phyloP scores from a whole-genome alignment of 257 asterid species.

The Cynanchum wilfordii region DNA sequence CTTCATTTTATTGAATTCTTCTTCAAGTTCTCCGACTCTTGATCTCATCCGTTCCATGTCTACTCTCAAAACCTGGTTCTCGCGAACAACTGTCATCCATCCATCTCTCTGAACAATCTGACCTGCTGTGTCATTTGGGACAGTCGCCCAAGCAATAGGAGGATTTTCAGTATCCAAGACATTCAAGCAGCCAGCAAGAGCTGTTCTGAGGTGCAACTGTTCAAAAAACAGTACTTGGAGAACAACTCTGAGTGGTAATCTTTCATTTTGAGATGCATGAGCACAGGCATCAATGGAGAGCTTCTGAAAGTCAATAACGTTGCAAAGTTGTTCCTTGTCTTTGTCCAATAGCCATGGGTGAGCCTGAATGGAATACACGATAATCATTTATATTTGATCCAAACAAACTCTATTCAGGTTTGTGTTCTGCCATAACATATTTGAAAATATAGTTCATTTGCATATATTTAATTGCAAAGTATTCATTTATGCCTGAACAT shows the following conservation, averaged over 20 bases:
- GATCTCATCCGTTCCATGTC: constrained; percentile 85
- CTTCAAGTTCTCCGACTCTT: constrained; percentile 80
- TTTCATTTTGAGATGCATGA: constrained; percentile 90
- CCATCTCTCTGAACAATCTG: constrained; percentile 70
- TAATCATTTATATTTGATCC: constrained; percentile 9
- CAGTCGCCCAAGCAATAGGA: constrained; percentile 35
- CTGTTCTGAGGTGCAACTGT: constrained; percentile 82
- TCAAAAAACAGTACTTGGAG: constrained; percentile 91
- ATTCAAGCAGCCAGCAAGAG: constrained; percentile 75
- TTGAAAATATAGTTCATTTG: neutral
- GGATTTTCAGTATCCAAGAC: constrained; percentile 67
- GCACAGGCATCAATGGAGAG: constrained; percentile 96
- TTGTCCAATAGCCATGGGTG: constrained; percentile 77
- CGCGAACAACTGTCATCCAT: constrained; percentile 79
- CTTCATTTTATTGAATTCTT: constrained; percentile 71
- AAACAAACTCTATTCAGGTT: constrained; percentile 5
- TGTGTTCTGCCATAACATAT: neutral
- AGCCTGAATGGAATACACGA: constrained; percentile 44
- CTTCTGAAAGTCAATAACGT: constrained; percentile 71
- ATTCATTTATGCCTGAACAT: no score
- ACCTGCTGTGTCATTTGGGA: constrained; percentile 39
- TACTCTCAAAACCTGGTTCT: constrained; percentile 72
- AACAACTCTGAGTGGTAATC: constrained; percentile 80
- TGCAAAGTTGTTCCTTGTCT: constrained; percentile 80
- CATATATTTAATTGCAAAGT: no score